A percentile compares a stretch with the other conserved stretches of the same genome.
phyloP scores from a whole-genome alignment of 768 basidiomycete species.

The Termitomyces sp. region DNA sequence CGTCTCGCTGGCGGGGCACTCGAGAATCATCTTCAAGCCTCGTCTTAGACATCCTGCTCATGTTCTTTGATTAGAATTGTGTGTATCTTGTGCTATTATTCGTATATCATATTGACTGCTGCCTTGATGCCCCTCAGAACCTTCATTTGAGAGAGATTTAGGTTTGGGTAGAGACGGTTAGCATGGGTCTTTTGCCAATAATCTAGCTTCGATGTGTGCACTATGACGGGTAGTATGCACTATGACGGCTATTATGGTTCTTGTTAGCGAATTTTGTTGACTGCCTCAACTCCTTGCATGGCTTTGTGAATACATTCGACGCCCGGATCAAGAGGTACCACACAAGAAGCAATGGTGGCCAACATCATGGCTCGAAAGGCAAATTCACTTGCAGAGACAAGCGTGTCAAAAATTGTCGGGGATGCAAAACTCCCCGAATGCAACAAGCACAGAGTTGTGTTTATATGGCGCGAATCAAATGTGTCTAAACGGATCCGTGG shows the following conservation, averaged over 20 bases:
- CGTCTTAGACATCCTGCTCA: slow-evolving; percentile 1
- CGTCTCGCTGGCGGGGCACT: background rate
- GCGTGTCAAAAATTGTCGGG: background rate
- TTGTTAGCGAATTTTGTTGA: background rate
- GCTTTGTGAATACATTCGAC: background rate
- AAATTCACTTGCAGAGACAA: background rate
- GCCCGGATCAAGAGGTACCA: background rate
- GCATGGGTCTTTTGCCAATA: background rate
- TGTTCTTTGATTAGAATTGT: slow-evolving; percentile 8
- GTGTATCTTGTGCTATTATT: slow-evolving; percentile 11
- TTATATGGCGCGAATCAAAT: too few relatives aligned
- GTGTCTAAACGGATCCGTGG: background rate
- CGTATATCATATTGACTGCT: slow-evolving; percentile 7
- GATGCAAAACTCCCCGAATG: background rate
- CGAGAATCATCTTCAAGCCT: slow-evolving; percentile 2
- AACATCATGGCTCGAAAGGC: background rate
- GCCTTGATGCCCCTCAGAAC: background rate
- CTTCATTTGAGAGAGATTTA: background rate
- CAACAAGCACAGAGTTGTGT: background rate
- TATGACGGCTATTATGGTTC: background rate
- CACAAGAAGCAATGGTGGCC: background rate
- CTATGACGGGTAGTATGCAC: too few relatives aligned
- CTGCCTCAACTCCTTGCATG: too few relatives aligned
- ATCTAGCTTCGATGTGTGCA: background rate
- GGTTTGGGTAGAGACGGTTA: background rate